phyloP scores from a whole-genome alignment of 1,284 basidiomycete genomes.

The Marasmius tenuissimus region DNA sequence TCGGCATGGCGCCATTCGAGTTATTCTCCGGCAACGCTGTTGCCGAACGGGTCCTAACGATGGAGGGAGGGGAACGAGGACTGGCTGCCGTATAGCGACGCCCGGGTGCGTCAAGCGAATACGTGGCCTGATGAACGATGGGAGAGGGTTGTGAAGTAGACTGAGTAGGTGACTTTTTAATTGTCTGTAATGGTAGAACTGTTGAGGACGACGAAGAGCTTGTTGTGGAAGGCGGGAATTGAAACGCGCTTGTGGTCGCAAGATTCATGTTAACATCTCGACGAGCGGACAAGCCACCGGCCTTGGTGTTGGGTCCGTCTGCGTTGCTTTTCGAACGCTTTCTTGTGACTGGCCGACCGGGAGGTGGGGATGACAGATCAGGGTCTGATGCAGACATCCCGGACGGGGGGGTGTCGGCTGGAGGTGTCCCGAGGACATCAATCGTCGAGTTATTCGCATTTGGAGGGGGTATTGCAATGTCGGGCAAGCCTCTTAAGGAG shows the following conservation, averaged over 20 bases:
- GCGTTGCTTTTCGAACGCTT: slow-evolving; percentile 46
- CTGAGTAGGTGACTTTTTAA: slow-evolving; percentile 20
- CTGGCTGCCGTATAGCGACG: slow-evolving; percentile 15
- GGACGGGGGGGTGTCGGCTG: slow-evolving; percentile 6
- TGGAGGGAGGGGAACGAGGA: slow-evolving; percentile 34
- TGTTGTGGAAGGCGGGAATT: slow-evolving; percentile 35
- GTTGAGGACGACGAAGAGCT: slow-evolving; percentile 14
- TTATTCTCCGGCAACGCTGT: slow-evolving; percentile 42
- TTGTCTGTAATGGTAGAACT: slow-evolving; percentile 6
- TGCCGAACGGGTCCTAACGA: slow-evolving; percentile 51
- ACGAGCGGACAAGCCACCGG: slow-evolving; percentile 12
- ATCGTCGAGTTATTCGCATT: slow-evolving; percentile 10
- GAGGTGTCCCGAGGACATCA: slow-evolving; percentile 18
- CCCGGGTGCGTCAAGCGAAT: slow-evolving; percentile 52
- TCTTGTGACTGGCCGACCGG: slow-evolving; percentile 26
- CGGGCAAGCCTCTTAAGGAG: slow-evolving; percentile 35
- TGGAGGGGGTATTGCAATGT: slow-evolving; percentile 40
- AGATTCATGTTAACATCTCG: slow-evolving; percentile 39
- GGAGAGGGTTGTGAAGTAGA: slow-evolving; percentile 18
- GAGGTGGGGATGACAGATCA: slow-evolving; percentile 14
- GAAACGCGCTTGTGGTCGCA: slow-evolving; percentile 41
- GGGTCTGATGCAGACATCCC: slow-evolving; percentile 23
- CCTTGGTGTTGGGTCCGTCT: slow-evolving; percentile 24
- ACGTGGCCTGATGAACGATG: slow-evolving; percentile 45
- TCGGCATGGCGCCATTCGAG: neutral